Evolutionary conservation across 805 yeast genomes (phyloP).

Genomic region (Starmera caribaea): DNA sequence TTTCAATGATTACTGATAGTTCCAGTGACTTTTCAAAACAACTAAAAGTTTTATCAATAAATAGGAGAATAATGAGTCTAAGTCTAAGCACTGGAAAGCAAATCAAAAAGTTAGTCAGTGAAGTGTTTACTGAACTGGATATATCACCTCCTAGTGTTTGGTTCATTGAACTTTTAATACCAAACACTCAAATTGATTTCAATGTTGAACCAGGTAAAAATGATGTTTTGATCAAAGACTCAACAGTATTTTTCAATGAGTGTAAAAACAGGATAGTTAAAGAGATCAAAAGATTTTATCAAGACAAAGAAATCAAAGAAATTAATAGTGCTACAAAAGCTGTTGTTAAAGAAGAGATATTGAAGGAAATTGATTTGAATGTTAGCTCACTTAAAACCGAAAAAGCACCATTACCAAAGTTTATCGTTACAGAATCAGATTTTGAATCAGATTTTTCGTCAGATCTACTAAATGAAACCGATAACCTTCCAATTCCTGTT

Average conservation of each 20-base stretch:
- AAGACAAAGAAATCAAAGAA: background rate
- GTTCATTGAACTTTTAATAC: constrained; percentile 21
- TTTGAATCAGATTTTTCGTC: too few relatives aligned
- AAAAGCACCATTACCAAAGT: too few relatives aligned
- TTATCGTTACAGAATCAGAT: too few relatives aligned
- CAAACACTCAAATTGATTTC: constrained; percentile 21
- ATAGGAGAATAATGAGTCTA: constrained; percentile 22
- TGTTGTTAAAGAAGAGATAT: too few relatives aligned
- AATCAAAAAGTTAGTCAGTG: constrained; percentile 15
- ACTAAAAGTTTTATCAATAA: constrained; percentile 23
- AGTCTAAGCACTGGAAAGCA: constrained; percentile 22
- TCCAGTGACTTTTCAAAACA: constrained; percentile 1
- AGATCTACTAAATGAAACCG: too few relatives aligned
- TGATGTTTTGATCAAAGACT: constrained; percentile 24
- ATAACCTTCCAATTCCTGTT: too few relatives aligned
- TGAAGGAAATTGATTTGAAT: background rate
- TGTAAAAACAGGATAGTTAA: constrained; percentile 6
- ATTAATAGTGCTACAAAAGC: too few relatives aligned
- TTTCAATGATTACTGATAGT: too few relatives aligned
- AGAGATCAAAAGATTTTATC: background rate
- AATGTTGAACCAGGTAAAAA: constrained; percentile 37
- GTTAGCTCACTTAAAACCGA: too few relatives aligned
- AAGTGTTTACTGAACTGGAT: constrained; percentile 14
- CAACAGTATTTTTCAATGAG: constrained; percentile 10
- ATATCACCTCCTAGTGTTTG: constrained; percentile 24